Percentiles rank a stretch among this genome's conserved stretches.
These are phyloP conservation scores for Wickerhamiella lipophila DNA, from an alignment of 805 yeast genomes.

Conservation along the genomic window DNA sequence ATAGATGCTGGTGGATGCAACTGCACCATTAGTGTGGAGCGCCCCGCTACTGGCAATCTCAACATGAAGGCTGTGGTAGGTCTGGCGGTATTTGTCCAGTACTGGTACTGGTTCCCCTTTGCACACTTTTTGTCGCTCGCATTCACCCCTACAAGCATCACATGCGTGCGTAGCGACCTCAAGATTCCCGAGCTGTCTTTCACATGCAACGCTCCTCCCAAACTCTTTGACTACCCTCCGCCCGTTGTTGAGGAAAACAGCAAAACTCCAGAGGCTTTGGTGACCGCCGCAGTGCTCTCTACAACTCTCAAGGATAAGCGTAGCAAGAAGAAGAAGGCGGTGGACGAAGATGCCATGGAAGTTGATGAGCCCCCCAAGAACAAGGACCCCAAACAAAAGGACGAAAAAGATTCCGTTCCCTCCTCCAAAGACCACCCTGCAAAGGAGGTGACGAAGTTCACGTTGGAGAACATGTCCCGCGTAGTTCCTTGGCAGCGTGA, in stretches of 20 bases:
- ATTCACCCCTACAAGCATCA: slow-evolving; percentile 80
- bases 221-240: slow-evolving; percentile 79
- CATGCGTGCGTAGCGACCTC: slow-evolving; percentile 75
- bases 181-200: slow-evolving; percentile 74
- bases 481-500: slow-evolving; percentile 82
- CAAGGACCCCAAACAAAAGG: slow-evolving; percentile 43
- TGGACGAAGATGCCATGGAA: slow-evolving; percentile 35
- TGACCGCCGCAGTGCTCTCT: slow-evolving; percentile 75
- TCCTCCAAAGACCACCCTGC: slow-evolving; percentile 26
- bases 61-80: slow-evolving; percentile 90
- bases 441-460: slow-evolving; percentile 42
- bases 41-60: slow-evolving; percentile 75
- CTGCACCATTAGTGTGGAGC: slow-evolving; percentile 85
- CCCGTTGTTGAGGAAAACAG: slow-evolving; percentile 65
- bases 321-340: slow-evolving; percentile 45
- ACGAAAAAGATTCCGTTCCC: slow-evolving; percentile 31
- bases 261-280: slow-evolving; percentile 76
- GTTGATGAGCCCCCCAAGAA: slow-evolving; percentile 63
- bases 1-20: slow-evolving; percentile 98
- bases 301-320: slow-evolving; percentile 92
- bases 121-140: slow-evolving; percentile 87
- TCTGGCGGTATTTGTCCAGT: slow-evolving; percentile 74
- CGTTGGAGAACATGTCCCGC: slow-evolving; percentile 67
- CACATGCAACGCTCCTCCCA: slow-evolving; percentile 68
- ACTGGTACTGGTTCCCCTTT: slow-evolving; percentile 98